A percentile compares a stretch with the other conserved stretches of the same genome.
phyloP scores from a whole-genome alignment of 768 basidiomycete species.

The Lentinus brumalis region DNA sequence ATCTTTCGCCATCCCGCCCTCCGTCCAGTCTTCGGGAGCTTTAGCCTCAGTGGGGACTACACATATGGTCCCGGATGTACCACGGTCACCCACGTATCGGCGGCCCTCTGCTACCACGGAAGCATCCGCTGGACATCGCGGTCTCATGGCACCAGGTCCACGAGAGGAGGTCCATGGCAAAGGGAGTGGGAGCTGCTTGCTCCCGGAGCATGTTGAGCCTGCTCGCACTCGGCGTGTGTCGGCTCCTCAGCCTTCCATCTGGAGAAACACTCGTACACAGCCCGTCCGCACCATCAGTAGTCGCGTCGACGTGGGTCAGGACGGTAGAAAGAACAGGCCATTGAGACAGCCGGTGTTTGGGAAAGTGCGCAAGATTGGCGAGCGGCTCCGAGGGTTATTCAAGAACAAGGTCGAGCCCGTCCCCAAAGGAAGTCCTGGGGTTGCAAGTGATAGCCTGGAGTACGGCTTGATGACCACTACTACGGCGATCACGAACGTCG shows the following conservation, averaged over 20 bases:
- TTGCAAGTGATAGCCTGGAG: not conserved
- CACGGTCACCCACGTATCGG: not conserved
- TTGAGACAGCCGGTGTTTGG: constrained; percentile 12
- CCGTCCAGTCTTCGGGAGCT: constrained; percentile 14
- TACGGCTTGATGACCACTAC: constrained; percentile 24
- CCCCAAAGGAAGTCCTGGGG: constrained; percentile 21
- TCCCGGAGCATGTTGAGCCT: not conserved
- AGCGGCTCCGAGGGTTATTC: constrained; percentile 16
- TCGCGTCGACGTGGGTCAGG: constrained; percentile 18
- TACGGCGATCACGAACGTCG: constrained; percentile 25
- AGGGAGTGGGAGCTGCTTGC: not conserved
- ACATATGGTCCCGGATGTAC: not conserved
- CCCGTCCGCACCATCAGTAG: constrained; percentile 11
- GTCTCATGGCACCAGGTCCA: not conserved
- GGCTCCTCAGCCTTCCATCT: constrained; percentile 6
- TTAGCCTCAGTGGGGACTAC: not conserved
- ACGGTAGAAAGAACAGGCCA: not conserved
- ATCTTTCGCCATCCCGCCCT: constrained; percentile 23
- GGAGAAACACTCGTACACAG: not conserved
- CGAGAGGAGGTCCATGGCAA: too few species aligned
- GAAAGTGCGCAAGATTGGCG: constrained; percentile 19
- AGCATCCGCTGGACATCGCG: not conserved
- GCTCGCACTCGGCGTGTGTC: constrained; percentile 6
- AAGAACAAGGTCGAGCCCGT: constrained; percentile 31
- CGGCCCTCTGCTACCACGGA: not conserved